A percentile compares a stretch with the other conserved stretches of the same genome.
Conservation (phyloP, 2,329 filamentous ascomycete species). For the Diaporthe ampelina region DNA sequence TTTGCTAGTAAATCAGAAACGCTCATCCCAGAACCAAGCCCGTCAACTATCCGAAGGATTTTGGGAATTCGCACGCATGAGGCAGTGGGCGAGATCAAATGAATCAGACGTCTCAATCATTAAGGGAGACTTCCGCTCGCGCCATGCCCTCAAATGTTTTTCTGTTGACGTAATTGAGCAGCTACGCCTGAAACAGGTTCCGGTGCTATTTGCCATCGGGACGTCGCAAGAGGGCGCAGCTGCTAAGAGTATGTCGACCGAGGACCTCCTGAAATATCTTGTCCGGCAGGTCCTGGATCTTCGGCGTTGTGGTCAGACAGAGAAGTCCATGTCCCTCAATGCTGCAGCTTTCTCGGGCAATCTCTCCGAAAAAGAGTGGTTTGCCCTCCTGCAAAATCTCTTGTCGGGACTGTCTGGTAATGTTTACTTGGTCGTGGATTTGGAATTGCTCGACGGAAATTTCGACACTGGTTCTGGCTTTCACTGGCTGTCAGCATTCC, state of each 20-base stretch:
- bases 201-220: background rate
- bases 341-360: background rate
- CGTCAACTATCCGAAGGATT: background rate
- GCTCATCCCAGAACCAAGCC: background rate
- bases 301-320: background rate
- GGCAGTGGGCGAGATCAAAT: background rate
- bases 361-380: background rate
- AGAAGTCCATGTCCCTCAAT: slow-evolving; percentile 1
- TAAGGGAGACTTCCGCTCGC: slow-evolving; percentile 8
- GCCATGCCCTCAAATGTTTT: background rate
- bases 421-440: background rate
- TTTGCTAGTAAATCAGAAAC: background rate
- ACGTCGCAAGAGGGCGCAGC: background rate
- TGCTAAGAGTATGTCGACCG: background rate
- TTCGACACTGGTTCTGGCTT: background rate
- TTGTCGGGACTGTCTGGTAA: background rate
- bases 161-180: background rate
- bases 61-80: background rate
- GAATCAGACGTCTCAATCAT: background rate
- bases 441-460: background rate
- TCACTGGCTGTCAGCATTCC: background rate
- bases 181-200: background rate
- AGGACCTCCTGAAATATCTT: background rate
- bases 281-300: background rate
- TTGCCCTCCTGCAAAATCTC: background rate